These are phyloP conservation scores for Pythium dissimile DNA, from an alignment of 352 stramenopile species.

Conservation along the genomic window DNA sequence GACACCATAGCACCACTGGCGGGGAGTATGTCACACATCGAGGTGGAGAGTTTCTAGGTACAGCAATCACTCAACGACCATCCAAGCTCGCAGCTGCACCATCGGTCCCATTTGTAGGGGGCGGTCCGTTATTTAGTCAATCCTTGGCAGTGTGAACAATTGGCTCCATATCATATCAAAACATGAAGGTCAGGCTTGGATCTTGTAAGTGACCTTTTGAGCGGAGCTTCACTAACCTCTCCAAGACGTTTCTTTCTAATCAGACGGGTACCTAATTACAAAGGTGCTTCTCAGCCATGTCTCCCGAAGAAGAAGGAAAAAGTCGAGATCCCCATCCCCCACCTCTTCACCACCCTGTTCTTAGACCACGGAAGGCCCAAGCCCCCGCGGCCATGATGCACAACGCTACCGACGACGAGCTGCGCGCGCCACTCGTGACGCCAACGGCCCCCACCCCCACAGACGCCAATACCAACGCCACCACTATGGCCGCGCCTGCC, in stretches of 20 bases:
- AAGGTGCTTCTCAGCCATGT: slow-evolving; percentile 1
- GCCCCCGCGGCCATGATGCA: slow-evolving; percentile 13
- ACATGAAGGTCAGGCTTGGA: not conserved
- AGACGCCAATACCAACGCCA: not conserved
- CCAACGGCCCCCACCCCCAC: not conserved
- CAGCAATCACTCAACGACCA: not conserved
- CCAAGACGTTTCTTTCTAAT: not conserved
- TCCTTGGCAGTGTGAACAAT: not conserved
- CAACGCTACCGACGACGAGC: slow-evolving; percentile 15
- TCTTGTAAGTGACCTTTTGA: too few species aligned
- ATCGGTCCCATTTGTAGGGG: not conserved
- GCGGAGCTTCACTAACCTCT: not conserved
- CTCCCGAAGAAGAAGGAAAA: slow-evolving; percentile 17
- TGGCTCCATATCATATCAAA: slow-evolving; percentile 14
- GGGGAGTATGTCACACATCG: too few species aligned
- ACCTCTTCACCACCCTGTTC: slow-evolving; percentile 4
- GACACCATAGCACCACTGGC: too few species aligned
- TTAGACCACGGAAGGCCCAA: too few species aligned
- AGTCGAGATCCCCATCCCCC: slow-evolving; percentile 8
- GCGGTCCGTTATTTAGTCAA: too few species aligned
- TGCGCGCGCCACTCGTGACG: slow-evolving; percentile 17
- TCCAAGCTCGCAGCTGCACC: not conserved
- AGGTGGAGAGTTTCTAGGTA: too few species aligned
- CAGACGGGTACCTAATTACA: not conserved
- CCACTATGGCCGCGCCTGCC: not conserved